Percentiles rank a stretch among this genome's conserved stretches.
phyloP scores from a whole-genome alignment of 305 asterid genomes.

The Solanum hybrid region DNA sequence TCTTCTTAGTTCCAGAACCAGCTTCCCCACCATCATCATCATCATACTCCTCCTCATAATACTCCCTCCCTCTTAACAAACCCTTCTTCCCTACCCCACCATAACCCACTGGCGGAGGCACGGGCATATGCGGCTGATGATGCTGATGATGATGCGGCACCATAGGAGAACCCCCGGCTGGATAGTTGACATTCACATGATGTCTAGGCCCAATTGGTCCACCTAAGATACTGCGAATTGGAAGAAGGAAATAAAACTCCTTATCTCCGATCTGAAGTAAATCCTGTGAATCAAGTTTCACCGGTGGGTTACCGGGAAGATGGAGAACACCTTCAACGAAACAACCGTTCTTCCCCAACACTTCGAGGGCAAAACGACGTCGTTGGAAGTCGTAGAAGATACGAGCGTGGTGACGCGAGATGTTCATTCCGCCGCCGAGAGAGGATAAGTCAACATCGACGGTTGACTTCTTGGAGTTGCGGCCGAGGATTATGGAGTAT shows the following conservation, averaged over 20 bases:
- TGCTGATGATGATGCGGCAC: conserved; percentile 15
- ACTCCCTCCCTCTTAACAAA: conserved; percentile 46
- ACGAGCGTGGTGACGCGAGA: conserved; percentile 97
- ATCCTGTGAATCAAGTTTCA: conserved; percentile 94
- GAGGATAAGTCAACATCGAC: conserved; percentile 96
- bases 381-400: conserved; percentile 93
- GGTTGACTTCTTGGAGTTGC: conserved; percentile 86
- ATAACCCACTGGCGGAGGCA: conserved; percentile 36
- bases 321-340: conserved; percentile 89
- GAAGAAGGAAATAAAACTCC: conserved; percentile 80
- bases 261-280: conserved; percentile 91
- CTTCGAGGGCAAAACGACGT: conserved; percentile 92
- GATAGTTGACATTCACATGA: conserved; percentile 30
- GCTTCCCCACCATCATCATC: conserved; percentile 62
- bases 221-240: conserved; percentile 85
- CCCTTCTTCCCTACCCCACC: conserved; percentile 54
- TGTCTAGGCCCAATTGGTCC: conserved; percentile 68
- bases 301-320: conserved; percentile 73
- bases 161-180: conserved; percentile 6
- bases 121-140: conserved; percentile 24
- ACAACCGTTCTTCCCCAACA: conserved; percentile 93
- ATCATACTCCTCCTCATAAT: conserved; percentile 56
- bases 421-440: conserved; percentile 98
- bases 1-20: conserved; percentile 8
- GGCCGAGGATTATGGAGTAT: conserved; percentile 89